Evolutionary conservation across 306 rosid genomes (phyloP), one percentile per base, ranked within the genome.

Genomic region (Cajanus cajan): DNA sequence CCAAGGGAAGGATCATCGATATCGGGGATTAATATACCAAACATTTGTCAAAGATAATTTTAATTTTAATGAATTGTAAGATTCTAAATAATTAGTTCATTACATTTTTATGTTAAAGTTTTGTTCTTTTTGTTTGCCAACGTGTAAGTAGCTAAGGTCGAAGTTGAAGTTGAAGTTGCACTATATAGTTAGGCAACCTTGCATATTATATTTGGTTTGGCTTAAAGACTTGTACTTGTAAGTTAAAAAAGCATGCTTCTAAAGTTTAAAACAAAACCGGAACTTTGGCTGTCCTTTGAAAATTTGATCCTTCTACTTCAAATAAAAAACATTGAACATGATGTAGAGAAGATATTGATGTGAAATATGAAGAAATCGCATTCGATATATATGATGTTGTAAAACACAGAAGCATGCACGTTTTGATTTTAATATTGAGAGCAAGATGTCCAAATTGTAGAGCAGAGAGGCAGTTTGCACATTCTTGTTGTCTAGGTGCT

Each of bases 401-500:
- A 16, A 65, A 64, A 72, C 71, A 77, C 4, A 64, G 18, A 51
- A 22, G 16, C 83, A 83, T 80, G 86, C 83, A 83, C 83, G 86
- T 83, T 83, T 83, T 25, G 7, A 36, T 83, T 78, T 54, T 9
- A 83, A 72, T 73, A 71, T 31, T 77, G 15, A 71, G 55, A 54
- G 79, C 16, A 41, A 34, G 3, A 47, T 7, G 73, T 65, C 28
- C 33, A 81, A 78, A 77, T 68, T 73, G 74, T 7, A 67, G 55
- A 22, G 71, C 25, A 52, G 73, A 52, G 76, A 47, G 51, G 66
- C 82, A 39, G 84, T 8, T 71, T 78, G 88, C 92, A 90, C 89
- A 92, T 88, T 92, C 94, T 80, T 85, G 88, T 86, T 90, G 97
- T 90, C 92, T 85, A 78, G 84, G 73, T 5, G 71, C 65, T 82